These are phyloP conservation scores for Acer saccharum DNA, from an alignment of 345 rosid genomes.

Conservation along the genomic window DNA sequence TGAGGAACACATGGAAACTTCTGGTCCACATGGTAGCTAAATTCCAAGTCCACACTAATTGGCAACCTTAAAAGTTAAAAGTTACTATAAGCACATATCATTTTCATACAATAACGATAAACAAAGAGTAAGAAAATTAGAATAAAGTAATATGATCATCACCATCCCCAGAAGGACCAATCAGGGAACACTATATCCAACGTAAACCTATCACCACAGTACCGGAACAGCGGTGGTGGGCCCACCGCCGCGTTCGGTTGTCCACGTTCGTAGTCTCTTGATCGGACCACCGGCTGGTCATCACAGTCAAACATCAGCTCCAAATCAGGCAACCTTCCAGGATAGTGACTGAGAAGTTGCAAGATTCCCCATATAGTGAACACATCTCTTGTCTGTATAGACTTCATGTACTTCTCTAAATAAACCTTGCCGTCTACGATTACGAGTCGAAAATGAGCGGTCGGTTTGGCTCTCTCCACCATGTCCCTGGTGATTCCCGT, in stretches of 20 bases:
- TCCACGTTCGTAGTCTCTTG: conserved; percentile 28
- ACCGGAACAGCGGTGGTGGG: conserved; percentile 62
- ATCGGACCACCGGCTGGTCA: conserved; percentile 41
- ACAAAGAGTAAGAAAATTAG: neutral
- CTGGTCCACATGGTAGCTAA: neutral
- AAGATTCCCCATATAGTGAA: conserved; percentile 65
- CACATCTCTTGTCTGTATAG: conserved; percentile 55
- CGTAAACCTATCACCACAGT: conserved; percentile 41
- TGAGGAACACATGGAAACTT: neutral
- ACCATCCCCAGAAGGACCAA: conserved; percentile 85
- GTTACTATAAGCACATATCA: neutral
- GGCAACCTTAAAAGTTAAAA: neutral
- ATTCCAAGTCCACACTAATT: neutral
- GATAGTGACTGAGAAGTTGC: conserved; percentile 59
- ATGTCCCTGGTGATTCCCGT: conserved; percentile 55
- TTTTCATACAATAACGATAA: neutral
- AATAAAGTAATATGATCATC: neutral
- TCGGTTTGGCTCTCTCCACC: conserved; percentile 46
- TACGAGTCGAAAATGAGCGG: conserved; percentile 47
- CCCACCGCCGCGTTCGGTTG: conserved; percentile 18
- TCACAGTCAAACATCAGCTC: conserved; percentile 63
- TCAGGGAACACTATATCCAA: conserved; percentile 58
- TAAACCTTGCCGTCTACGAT: conserved; percentile 46
- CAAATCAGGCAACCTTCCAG: conserved; percentile 55
- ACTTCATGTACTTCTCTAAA: conserved; percentile 32